Evolutionary conservation across 2,329 filamentous ascomycete genomes (phyloP), one percentile per base, ranked within the genome.

Genomic region (Zymoseptoria tritici): DNA sequence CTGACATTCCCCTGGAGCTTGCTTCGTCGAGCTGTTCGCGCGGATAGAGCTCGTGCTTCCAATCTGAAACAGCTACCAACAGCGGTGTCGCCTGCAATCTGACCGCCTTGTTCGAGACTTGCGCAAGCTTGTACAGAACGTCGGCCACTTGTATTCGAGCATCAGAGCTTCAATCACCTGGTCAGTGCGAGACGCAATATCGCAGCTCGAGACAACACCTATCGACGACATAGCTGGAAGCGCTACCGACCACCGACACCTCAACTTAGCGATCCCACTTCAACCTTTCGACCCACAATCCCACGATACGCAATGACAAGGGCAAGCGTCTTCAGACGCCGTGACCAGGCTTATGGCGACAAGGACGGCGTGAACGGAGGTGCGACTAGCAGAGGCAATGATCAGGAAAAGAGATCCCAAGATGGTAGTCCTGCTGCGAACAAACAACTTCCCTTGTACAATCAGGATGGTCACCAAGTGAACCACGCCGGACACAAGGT

Each of bases 401-500:
- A 53, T 19, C 52, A 53, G 52, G 52, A 53, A 29, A 53, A 53
- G 52, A 24, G 22, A 26, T 24, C n/a, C n/a, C 22, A 19, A 53
- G 52, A 29, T n/a, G 52, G 24, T 16, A 24, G 16, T 16, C 52
- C 22, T 11, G 8, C 22, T 11, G n/a, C 52, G 29, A 53, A 29
- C 24, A 53, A 51, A 22, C 31, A 55, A 57, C 58, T 66, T n/a
- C 67, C 64, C 4, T 57, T 60, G 57, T 66, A 68, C 63, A 67
- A 70, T 60, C 19, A 52, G n/a, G 49, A 70, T 19, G 67, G 67
- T 16, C 66, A 68, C 31, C 60, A 57, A 11, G 74, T 75, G 69
- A 79, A 79, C 60, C 75, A 78, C 69, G 76, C 75, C 65, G 77
- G 77, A 19, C 75, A 79, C 64, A 63, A 66, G 57, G 74, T 79